Evolutionary conservation across 179 eudicot species (phyloP).

Genomic region (Silene vulgaris): DNA sequence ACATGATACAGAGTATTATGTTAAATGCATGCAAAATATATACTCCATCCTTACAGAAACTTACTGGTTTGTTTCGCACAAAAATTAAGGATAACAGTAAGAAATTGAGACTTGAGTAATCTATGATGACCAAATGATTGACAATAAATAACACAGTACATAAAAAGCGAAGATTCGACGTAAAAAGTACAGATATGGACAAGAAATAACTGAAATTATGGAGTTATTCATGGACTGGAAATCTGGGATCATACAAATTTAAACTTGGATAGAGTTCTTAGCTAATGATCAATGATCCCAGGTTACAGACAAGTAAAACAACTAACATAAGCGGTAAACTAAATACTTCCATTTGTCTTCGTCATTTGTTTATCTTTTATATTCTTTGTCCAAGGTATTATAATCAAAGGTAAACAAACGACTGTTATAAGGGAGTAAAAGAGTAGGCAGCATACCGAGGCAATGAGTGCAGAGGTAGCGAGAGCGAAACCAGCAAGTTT

Average conservation of each 20-base stretch:
- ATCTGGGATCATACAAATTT: too few relatives aligned
- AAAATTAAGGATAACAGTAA: neutral
- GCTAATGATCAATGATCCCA: neutral
- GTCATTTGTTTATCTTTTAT: too few relatives aligned
- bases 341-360: too few relatives aligned
- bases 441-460: slow-evolving; percentile 50
- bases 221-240: too few relatives aligned
- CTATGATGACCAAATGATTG: too few relatives aligned
- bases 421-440: neutral
- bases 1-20: neutral
- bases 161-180: neutral
- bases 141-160: too few relatives aligned
- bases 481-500: slow-evolving; percentile 96
- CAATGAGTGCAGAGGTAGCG: slow-evolving; percentile 90
- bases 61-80: neutral
- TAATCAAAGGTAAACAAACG: too few relatives aligned
- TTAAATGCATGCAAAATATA: neutral
- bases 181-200: neutral
- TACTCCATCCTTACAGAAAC: neutral
- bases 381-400: too few relatives aligned
- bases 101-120: too few relatives aligned
- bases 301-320: neutral
- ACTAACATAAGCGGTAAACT: neutral
- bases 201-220: too few relatives aligned
- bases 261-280: neutral